Evolutionary conservation across 169 alveolate genomes (phyloP).

Genomic region (Hepatocystis sp.): DNA sequence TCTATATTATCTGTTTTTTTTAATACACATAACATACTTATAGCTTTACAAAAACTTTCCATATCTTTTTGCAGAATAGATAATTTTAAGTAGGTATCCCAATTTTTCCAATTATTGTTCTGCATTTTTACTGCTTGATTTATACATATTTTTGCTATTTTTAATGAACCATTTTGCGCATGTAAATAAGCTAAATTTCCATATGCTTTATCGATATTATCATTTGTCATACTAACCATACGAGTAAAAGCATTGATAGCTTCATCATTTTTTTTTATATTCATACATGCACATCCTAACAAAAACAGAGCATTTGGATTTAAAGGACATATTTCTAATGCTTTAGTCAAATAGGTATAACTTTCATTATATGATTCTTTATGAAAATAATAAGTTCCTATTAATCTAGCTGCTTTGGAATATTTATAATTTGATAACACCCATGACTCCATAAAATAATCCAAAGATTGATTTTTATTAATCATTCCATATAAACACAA

Average conservation of each 20-base stretch:
- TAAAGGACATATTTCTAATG: constrained; percentile 82
- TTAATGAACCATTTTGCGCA: constrained; percentile 76
- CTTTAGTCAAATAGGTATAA: constrained; percentile 76
- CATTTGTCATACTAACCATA: constrained; percentile 81
- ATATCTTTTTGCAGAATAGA: constrained; percentile 81
- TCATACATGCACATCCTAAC: constrained; percentile 83
- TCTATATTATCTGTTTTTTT: constrained; percentile 67
- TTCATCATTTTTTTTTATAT: constrained; percentile 64
- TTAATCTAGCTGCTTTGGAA: constrained; percentile 84
- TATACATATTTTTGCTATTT: constrained; percentile 80
- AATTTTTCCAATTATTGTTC: constrained; percentile 82
- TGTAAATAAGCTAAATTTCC: constrained; percentile 85
- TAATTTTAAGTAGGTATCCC: constrained; percentile 82
- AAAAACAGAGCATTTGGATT: constrained; percentile 79
- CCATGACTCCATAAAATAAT: constrained; percentile 84
- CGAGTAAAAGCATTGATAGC: constrained; percentile 81
- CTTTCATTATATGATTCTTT: constrained; percentile 76
- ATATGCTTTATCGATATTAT: constrained; percentile 80
- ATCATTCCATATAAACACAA: constrained; percentile 81
- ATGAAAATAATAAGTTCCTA: constrained; percentile 81
- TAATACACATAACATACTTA: constrained; percentile 75
- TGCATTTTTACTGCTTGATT: constrained; percentile 84
- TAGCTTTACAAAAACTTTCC: constrained; percentile 77
- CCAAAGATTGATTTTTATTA: constrained; percentile 75
- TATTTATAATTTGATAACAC: constrained; percentile 77